Conservation (phyloP, 2,329 filamentous ascomycete species). For the Penicillium fuscoglaucum region DNA sequence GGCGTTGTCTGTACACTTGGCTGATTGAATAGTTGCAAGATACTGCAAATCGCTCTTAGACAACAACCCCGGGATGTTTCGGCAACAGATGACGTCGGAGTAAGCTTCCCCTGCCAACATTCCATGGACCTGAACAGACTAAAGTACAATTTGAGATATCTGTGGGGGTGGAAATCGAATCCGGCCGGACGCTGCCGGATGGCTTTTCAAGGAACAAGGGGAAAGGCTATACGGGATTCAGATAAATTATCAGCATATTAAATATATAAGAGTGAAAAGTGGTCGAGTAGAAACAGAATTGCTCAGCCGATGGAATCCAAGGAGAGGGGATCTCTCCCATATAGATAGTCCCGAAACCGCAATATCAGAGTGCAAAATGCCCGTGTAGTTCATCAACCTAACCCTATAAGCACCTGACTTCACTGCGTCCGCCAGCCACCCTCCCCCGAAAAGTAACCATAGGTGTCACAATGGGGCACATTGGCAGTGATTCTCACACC, state of each 20-base stretch:
- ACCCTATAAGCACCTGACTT: not conserved
- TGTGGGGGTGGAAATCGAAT: constrained; percentile 3
- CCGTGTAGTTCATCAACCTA: not conserved
- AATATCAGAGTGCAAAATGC: not conserved
- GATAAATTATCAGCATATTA: not conserved
- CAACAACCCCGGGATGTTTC: not conserved
- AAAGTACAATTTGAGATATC: not conserved
- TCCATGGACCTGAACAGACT: not conserved
- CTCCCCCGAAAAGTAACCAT: constrained; percentile 7
- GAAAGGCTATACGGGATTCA: not conserved
- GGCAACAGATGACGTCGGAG: constrained; percentile 7
- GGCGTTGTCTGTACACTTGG: not conserved
- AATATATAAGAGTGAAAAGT: not conserved
- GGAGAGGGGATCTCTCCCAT: not conserved
- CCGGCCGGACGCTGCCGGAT: constrained; percentile 2
- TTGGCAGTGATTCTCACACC: constrained; percentile 12
- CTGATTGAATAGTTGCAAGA: not conserved
- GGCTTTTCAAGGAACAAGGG: not conserved
- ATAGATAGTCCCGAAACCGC: not conserved
- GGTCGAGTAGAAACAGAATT: not conserved
- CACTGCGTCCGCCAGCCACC: constrained; percentile 10
- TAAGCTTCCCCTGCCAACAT: not conserved
- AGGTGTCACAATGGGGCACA: constrained; percentile 8
- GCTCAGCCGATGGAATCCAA: not conserved
- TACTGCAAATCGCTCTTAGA: not conserved